A percentile compares a stretch with the other conserved stretches of the same genome.
Evolutionary conservation across 139 green algal genomes (phyloP).

Genomic region (Bryopsis sp.): DNA sequence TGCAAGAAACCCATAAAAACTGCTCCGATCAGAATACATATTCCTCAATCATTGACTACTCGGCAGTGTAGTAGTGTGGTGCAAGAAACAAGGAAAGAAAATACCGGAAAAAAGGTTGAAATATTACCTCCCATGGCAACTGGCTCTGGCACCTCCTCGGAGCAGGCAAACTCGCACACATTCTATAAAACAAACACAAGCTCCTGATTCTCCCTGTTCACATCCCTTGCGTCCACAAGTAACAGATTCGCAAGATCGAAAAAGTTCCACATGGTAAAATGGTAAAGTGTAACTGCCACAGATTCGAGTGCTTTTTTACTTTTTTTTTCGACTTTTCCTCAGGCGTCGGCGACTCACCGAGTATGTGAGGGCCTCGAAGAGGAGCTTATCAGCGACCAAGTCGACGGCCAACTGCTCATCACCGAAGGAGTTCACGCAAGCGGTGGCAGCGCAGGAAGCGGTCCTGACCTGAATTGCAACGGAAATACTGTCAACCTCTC

Average conservation of each 20-base stretch:
- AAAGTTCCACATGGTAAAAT: no score
- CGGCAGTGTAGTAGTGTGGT: not conserved
- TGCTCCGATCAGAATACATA: no score
- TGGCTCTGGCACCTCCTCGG: conserved; percentile 87
- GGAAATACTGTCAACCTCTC: not conserved
- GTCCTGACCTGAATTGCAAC: conserved; percentile 60
- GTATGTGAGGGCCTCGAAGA: conserved; percentile 85
- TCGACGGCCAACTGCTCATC: conserved; percentile 93
- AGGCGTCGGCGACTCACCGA: conserved; percentile 30
- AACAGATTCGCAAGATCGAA: not conserved
- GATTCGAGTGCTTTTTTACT: not conserved
- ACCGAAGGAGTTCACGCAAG: conserved; percentile 90
- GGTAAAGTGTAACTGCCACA: conserved; percentile 4
- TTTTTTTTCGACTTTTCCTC: not conserved
- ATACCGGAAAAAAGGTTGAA: not conserved
- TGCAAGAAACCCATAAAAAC: no score
- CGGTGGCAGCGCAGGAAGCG: conserved; percentile 72
- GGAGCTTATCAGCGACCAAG: conserved; percentile 87
- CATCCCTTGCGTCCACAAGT: not conserved
- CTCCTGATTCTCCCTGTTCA: conserved; percentile 2
- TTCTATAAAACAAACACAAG: conserved; percentile 30
- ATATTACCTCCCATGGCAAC: conserved; percentile 56
- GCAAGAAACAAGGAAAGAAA: not conserved
- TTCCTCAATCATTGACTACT: no score
- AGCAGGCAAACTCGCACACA: conserved; percentile 80